Evolutionary conservation across 2,329 filamentous ascomycete species (phyloP).

Genomic region (Pochonia chlamydosporia): DNA sequence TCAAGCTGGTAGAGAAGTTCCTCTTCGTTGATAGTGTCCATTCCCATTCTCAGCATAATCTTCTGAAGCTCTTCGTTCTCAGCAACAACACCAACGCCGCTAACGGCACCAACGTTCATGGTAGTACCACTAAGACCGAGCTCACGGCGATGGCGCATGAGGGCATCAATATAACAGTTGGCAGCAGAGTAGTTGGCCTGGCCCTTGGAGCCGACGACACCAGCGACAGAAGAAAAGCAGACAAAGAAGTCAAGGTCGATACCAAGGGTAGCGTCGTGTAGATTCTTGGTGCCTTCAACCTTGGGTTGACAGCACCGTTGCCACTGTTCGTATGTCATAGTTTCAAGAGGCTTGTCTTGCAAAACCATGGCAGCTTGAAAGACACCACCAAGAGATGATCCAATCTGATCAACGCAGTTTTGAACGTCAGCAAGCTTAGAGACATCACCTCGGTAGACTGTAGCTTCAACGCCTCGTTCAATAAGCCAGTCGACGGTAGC

Average conservation of each 20-base stretch:
- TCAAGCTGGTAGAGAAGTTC: conserved; percentile 18
- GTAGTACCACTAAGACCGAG: conserved; percentile 23
- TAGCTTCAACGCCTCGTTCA: conserved; percentile 8
- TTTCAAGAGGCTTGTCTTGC: conserved; percentile 13
- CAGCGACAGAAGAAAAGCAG: conserved; percentile 20
- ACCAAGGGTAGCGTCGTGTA: conserved; percentile 20
- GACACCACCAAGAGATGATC: conserved; percentile 25
- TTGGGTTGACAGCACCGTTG: conserved; percentile 22
- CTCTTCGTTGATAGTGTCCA: conserved; percentile 15
- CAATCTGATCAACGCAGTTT: not conserved
- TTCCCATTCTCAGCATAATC: conserved; percentile 12
- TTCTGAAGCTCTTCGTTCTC: conserved; percentile 5
- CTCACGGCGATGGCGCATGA: conserved; percentile 23
- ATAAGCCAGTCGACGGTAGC: conserved; percentile 14
- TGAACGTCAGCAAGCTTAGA: conserved; percentile 9
- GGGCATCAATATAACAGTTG: conserved; percentile 27
- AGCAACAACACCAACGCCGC: conserved; percentile 13
- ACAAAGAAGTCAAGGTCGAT: conserved; percentile 24
- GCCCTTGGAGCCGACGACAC: conserved; percentile 19
- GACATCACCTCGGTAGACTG: conserved; percentile 24
- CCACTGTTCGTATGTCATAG: conserved; percentile 22
- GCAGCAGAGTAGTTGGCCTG: conserved; percentile 31
- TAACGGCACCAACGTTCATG: conserved; percentile 30
- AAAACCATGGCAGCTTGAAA: conserved; percentile 34
- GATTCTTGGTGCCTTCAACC: conserved; percentile 25